These are phyloP conservation scores for Fusarium sp. DNA, from an alignment of 2,329 filamentous ascomycete species.

Conservation along the genomic window DNA sequence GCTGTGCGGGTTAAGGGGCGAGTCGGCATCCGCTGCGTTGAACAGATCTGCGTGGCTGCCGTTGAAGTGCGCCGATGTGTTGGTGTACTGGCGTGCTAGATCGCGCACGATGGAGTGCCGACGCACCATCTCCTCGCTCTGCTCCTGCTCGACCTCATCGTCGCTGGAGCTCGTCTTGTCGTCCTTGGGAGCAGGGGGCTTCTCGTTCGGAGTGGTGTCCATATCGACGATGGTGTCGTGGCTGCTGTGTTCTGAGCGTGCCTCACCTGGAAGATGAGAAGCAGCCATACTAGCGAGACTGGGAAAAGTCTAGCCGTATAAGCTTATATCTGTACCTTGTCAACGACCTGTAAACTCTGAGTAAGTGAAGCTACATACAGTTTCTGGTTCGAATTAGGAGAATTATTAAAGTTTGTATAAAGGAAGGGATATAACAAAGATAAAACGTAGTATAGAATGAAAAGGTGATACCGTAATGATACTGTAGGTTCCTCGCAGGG, in stretches of 20 bases:
- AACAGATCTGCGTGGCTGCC: constrained; percentile 29
- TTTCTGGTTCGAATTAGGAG: constrained; percentile 10
- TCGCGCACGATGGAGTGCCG: constrained; percentile 35
- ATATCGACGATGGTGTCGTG: constrained; percentile 29
- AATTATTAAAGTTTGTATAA: constrained; percentile 4
- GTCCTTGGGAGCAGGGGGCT: not conserved
- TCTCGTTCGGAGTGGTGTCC: constrained; percentile 18
- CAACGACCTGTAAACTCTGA: not conserved
- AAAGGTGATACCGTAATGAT: not conserved
- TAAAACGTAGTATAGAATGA: not conserved
- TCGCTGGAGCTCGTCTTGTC: constrained; percentile 11
- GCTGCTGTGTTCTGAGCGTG: constrained; percentile 25
- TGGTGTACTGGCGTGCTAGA: constrained; percentile 30
- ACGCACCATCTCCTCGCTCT: constrained; percentile 25
- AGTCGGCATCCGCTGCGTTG: constrained; percentile 41
- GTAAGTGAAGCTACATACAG: not conserved
- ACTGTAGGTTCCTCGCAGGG: not conserved
- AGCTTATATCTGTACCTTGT: constrained; percentile 2
- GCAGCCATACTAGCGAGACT: constrained; percentile 28
- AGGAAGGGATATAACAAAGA: not conserved
- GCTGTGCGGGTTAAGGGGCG: constrained; percentile 59
- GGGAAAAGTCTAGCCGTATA: not conserved
- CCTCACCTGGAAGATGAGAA: constrained; percentile 3
- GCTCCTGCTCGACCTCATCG: constrained; percentile 1
- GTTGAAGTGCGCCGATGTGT: constrained; percentile 22